Base-by-base conservation (phyloP, 345 rosid genomes). In the Odontarrhena argentea region DNA sequence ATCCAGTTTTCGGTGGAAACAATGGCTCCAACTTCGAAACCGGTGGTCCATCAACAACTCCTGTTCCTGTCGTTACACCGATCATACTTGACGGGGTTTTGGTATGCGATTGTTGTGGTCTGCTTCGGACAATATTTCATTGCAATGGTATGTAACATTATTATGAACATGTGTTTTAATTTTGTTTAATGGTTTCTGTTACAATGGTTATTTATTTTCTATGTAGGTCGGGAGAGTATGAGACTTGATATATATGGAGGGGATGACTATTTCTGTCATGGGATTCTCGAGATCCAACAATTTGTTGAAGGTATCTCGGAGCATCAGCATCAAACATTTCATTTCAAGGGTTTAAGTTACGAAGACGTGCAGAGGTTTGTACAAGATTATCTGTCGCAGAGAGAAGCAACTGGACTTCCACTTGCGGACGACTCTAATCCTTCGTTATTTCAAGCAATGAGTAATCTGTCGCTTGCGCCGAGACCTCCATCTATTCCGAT, bases 221-320 rank as follows among this genome's bases (percentile, higher is more conserved):
- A 34, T 59, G 50, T 8, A 69, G 67, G 60, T 3, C 22, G 0
- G 0, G 68, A 62, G 28, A 3, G 0, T 24, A 36, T 11, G 18
- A 44, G 8, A 6, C 56, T 70, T 2, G 37, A 38, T 8, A 35
- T 70, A 2, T 24, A 13, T 3, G 74, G 74, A 53, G 74, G 68
- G 8, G 48, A 40, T n/a, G 75, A 59, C 0, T 63, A 9, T 12
- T 9, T 71, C 10, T 71, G 75, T 62, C 75, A 71, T 63, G 75
- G 58, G 9, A 1, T 63, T 30, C 58, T 71, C 5, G 46, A 48
- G 58, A 45, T 9, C 9, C 52, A 5, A 10, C 57, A 3, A 0
- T 42, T 30, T 22, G 38, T 4, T 52, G 54, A 38, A 1, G 42
- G 35, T 55, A 8, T 12, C 12, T 46, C 0, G 1, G 43, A 55